Evolutionary conservation across 2,329 filamentous ascomycete species (phyloP), one percentile per base, ranked within the genome.

Genomic region (Trichoderma semiorbis): DNA sequence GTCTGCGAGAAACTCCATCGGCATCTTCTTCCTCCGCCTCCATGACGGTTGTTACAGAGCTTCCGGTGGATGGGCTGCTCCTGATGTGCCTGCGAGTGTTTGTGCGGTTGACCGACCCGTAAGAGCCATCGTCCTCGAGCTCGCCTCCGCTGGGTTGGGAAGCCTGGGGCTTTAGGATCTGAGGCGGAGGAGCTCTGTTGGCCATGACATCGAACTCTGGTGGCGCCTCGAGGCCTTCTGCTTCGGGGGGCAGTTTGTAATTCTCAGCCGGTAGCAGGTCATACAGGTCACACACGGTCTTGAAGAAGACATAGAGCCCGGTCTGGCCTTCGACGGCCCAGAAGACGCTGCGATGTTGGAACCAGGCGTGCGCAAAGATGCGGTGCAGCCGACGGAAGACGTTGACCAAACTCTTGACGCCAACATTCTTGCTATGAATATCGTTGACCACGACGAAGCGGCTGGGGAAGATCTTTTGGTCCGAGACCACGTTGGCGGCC

Each of bases 331-430:
- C 96, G 1, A 98, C 92, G 53, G 93, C 90, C 94, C 95, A 98
- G 81, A 98, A 99, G 68, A 98, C 93, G 70, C 92, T 92, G 60
- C 95, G 90, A 81, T 99, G 96, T 83, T 98, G 94, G 81, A 98
- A 99, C 96, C 96, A 99, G 8, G 96, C 96, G 80, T 99, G 96
- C 61, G 96, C 96, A 79, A 98, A 99, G 82, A 99, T 98, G 73
- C 96, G 90, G 81, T 99, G 97, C 64, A 98, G 89, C 16, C 96
- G 89, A 70, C 96, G 89, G 82, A 99, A 98, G 71, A 99, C 95
- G 80, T 98, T 98, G 76, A 95, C 92, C 72, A 99, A 86, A 80
- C 97, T 95, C 81, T 94, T 93, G 72, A 92, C 85, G 70, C 93
- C 93, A 57, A 87, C 82, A 73, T 85, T 86, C 79, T 87, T 88